Evolutionary conservation across 371 early-diverging fungal genomes (phyloP).

Genomic region (Mucor sp.): DNA sequence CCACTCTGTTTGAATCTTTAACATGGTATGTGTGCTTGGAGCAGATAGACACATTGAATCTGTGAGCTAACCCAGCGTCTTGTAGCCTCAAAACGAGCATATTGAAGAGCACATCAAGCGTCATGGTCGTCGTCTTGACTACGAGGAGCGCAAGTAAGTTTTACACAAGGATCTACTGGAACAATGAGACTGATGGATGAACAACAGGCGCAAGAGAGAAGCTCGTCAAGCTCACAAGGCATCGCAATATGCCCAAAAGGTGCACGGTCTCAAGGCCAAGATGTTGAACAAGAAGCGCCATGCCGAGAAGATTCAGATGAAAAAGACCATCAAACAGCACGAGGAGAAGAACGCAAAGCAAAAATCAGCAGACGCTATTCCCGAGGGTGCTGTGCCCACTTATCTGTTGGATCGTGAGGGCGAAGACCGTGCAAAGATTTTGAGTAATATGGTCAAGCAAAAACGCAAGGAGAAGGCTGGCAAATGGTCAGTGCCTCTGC

Average conservation of each 20-base stretch:
- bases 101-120: slow-evolving; percentile 99
- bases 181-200: no score
- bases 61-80: neutral
- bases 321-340: slow-evolving; percentile 98
- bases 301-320: slow-evolving; percentile 99
- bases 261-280: slow-evolving; percentile 99
- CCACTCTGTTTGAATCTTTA: neutral
- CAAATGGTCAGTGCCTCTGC: slow-evolving; percentile 98
- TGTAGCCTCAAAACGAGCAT: slow-evolving; percentile 99
- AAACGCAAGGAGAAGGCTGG: slow-evolving; percentile 99
- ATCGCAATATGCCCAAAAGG: slow-evolving; percentile 92
- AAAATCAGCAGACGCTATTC: slow-evolving; percentile 83
- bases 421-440: slow-evolving; percentile 93
- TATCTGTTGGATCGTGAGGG: slow-evolving; percentile 99
- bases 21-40: neutral
- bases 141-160: slow-evolving; percentile 92
- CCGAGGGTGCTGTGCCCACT: slow-evolving; percentile 97
- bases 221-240: slow-evolving; percentile 93
- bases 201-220: slow-evolving; percentile 90
- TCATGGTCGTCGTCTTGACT: slow-evolving; percentile 97
- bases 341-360: slow-evolving; percentile 95
- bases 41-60: neutral
- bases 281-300: slow-evolving; percentile 98
- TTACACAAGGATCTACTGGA: no score
- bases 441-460: slow-evolving; percentile 99